Evolutionary conservation across 805 yeast genomes (phyloP).

Genomic region (Candida hispaniensis): DNA sequence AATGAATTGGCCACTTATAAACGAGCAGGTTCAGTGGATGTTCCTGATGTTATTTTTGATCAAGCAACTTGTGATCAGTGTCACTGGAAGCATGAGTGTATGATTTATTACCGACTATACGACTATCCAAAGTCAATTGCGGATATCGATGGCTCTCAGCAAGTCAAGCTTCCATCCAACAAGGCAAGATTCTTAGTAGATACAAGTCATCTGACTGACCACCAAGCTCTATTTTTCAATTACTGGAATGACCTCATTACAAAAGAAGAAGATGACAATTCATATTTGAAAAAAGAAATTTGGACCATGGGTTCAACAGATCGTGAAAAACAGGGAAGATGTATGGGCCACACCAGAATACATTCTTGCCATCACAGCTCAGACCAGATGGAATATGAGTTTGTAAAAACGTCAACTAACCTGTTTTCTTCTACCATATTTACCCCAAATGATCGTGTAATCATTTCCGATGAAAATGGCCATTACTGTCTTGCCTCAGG

Average conservation of each 20-base stretch:
- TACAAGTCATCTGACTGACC: conserved; percentile 41
- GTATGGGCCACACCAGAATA: conserved; percentile 44
- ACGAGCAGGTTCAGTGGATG: conserved; percentile 29
- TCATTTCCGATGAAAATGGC: conserved; percentile 71
- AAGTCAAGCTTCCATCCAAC: too few species aligned
- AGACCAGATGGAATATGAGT: conserved; percentile 5
- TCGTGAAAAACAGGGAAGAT: conserved; percentile 55
- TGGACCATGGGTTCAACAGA: conserved; percentile 52
- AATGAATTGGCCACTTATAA: conserved; percentile 55
- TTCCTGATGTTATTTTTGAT: conserved; percentile 20
- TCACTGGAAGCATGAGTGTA: conserved; percentile 44
- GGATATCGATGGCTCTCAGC: conserved; percentile 32
- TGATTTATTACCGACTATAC: conserved; percentile 43
- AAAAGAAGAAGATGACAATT: conserved; percentile 56
- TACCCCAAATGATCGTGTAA: conserved; percentile 47
- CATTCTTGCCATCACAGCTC: conserved; percentile 16
- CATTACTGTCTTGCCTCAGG: conserved; percentile 68
- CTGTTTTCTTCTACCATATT: conserved; percentile 19
- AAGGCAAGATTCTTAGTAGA: conserved; percentile 11
- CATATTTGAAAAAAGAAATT: conserved; percentile 46
- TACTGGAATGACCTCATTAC: conserved; percentile 68
- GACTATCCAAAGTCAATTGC: conserved; percentile 51
- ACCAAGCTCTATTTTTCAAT: conserved; percentile 45
- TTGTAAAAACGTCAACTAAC: conserved; percentile 5
- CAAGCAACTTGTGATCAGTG: conserved; percentile 40